Base-by-base conservation (phyloP, 2,329 filamentous ascomycete species). In the Emericellopsis cladophorae region DNA sequence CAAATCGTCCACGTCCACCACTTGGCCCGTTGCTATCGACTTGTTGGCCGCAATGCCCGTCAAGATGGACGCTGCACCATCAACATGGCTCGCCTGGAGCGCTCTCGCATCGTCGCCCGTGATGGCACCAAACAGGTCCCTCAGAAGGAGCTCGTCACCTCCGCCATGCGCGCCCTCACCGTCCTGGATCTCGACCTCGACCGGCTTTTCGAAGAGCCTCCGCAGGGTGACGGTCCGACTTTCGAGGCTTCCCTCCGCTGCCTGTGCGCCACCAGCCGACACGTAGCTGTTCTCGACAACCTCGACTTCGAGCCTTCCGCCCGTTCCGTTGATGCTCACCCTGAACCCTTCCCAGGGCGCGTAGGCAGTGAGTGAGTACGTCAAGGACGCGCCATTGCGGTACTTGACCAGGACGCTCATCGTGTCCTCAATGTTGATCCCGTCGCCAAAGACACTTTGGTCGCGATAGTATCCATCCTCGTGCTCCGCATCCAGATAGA, bases 371-470 rank as follows among this genome's bases (percentile, higher is more conserved):
- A 75, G 57, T 18, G 64, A 74, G 49, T 79, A 80, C 1, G 75
- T 77, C 52, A 79, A 56, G 22, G 74, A 67, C 0, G 72, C 73
- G 3, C 73, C 70, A 40, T 65, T 74, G 15, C 62, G 59, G 49
- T 80, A 80, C 39, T 67, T 60, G 18, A 79, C 70, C 36, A 80
- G 60, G 21, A 79, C 56, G 32, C 65, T 74, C 74, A 79, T 76
- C 0, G 74, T 79, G 48, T 80, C 76, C 52, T 80, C 75, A 43
- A 79, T 79, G 47, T 64, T 77, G 42, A 80, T 77, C 1, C 76
- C 76, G 44, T 80, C 76, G 0, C 71, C 65, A 41, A 80, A 79
- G 1, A 78, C 74, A 47, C 68, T 76, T 54, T 78, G 75, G 49
- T 80, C 76, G 1, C 76, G 68, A 44, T 72, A 66, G 48, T 80